A percentile compares a stretch with the other conserved stretches of the same genome.
phyloP scores from a whole-genome alignment of 1,284 basidiomycete species.

The Ustilago crameri region DNA sequence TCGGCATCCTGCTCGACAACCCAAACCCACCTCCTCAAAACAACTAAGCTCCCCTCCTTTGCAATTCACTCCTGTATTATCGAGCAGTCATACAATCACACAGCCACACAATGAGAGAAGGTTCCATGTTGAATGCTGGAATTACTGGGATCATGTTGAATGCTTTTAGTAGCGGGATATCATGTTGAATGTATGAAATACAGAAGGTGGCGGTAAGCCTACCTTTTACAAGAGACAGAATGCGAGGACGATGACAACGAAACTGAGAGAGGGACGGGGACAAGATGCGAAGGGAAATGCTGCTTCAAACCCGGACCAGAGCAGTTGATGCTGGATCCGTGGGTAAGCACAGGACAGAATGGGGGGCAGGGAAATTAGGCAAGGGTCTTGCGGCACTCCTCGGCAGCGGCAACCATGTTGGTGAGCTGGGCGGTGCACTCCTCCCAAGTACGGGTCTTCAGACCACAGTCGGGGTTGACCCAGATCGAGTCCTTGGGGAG shows the following conservation, averaged over 20 bases:
- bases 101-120: not conserved
- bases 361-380: slow-evolving; percentile 33
- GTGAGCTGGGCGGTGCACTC: slow-evolving; percentile 75
- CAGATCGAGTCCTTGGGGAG: slow-evolving; percentile 71
- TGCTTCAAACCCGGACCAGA: slow-evolving; percentile 12
- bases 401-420: slow-evolving; percentile 73
- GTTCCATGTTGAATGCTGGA: slow-evolving; percentile 49
- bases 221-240: slow-evolving; percentile 11
- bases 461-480: slow-evolving; percentile 86
- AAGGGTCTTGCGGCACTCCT: slow-evolving; percentile 79
- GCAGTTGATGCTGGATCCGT: slow-evolving; percentile 41
- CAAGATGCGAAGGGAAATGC: slow-evolving; percentile 13
- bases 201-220: slow-evolving; percentile 11
- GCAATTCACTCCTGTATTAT: not conserved
- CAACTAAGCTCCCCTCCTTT: not conserved
- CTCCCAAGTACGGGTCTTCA: slow-evolving; percentile 69
- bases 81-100: not conserved
- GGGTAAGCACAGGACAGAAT: slow-evolving; percentile 8
- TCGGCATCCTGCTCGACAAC: slow-evolving; percentile 57
- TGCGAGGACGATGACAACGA: slow-evolving; percentile 31
- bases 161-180: slow-evolving; percentile 52
- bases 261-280: slow-evolving; percentile 15
- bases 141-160: slow-evolving; percentile 49
- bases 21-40: slow-evolving; percentile 36
- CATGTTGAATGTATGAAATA: slow-evolving; percentile 58